Conservation (phyloP, 2,329 filamentous ascomycete genomes). For the Ophiostoma triangulosporum region DNA sequence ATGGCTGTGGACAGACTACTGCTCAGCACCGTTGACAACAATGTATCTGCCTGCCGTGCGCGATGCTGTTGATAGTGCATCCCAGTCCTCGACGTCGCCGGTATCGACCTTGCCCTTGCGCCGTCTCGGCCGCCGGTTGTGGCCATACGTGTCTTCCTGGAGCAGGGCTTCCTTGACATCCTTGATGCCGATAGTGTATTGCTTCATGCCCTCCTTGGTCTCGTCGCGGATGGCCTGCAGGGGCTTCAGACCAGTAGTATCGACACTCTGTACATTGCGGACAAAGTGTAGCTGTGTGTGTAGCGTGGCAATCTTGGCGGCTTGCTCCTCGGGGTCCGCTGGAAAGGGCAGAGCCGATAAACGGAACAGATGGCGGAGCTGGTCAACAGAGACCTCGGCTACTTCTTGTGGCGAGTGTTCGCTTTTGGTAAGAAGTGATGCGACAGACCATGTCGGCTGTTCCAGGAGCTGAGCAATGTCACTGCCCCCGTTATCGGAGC, state of each 20-base stretch:
- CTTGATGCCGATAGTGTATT: slow-evolving; percentile 45
- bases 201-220: slow-evolving; percentile 39
- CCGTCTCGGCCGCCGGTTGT: slow-evolving; percentile 32
- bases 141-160: slow-evolving; percentile 48
- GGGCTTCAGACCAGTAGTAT: slow-evolving; percentile 60
- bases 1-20: neutral
- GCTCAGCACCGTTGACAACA: slow-evolving; percentile 47
- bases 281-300: slow-evolving; percentile 82
- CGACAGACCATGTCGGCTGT: slow-evolving; percentile 71
- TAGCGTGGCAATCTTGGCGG: slow-evolving; percentile 58
- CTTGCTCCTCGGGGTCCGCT: slow-evolving; percentile 45
- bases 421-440: slow-evolving; percentile 43
- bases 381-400: slow-evolving; percentile 43
- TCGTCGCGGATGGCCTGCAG: slow-evolving; percentile 73
- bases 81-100: slow-evolving; percentile 47
- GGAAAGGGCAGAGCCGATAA: slow-evolving; percentile 79
- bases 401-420: slow-evolving; percentile 7
- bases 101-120: slow-evolving; percentile 20
- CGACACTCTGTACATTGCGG: slow-evolving; percentile 65
- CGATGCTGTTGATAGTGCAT: slow-evolving; percentile 53
- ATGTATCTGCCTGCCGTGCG: slow-evolving; percentile 61
- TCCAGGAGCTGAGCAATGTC: slow-evolving; percentile 7
- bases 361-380: slow-evolving; percentile 73
- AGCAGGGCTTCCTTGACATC: slow-evolving; percentile 42
- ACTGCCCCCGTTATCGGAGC: neutral